These are phyloP conservation scores for Pyricularia pennisetigena DNA, from an alignment of 2,329 filamentous ascomycete species.

Conservation along the genomic window DNA sequence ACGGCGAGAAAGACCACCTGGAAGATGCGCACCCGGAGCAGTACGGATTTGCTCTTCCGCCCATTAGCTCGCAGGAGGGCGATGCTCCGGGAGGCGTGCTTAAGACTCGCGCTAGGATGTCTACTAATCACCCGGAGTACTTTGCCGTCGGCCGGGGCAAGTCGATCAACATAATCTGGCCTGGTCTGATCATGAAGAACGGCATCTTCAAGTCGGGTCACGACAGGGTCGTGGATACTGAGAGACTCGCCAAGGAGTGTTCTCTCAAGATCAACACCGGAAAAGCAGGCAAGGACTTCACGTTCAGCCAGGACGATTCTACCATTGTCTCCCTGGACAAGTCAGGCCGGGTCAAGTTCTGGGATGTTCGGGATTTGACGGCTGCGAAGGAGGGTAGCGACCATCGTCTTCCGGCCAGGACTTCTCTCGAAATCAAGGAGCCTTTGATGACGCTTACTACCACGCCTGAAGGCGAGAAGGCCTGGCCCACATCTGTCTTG, in stretches of 20 bases:
- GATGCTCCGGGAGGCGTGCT: slow-evolving; percentile 86
- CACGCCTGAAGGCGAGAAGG: slow-evolving; percentile 81
- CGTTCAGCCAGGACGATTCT: slow-evolving; percentile 92
- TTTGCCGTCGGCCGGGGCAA: slow-evolving; percentile 95
- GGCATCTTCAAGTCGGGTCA: slow-evolving; percentile 53
- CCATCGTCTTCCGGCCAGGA: slow-evolving; percentile 42
- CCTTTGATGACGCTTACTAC: slow-evolving; percentile 82
- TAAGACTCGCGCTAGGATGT: slow-evolving; percentile 90
- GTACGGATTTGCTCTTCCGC: slow-evolving; percentile 81
- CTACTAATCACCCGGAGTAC: slow-evolving; percentile 80
- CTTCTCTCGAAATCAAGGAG: slow-evolving; percentile 67
- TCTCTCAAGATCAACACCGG: slow-evolving; percentile 91
- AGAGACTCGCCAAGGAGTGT: slow-evolving; percentile 77
- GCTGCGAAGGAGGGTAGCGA: slow-evolving; percentile 39
- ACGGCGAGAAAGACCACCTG: slow-evolving; percentile 68
- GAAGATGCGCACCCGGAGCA: slow-evolving; percentile 72
- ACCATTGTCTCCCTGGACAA: slow-evolving; percentile 95
- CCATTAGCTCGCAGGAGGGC: slow-evolving; percentile 75
- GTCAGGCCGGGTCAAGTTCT: slow-evolving; percentile 92
- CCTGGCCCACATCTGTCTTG: slow-evolving; percentile 91
- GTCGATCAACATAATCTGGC: slow-evolving; percentile 83
- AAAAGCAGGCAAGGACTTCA: slow-evolving; percentile 97
- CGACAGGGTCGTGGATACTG: slow-evolving; percentile 69
- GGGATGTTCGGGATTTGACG: slow-evolving; percentile 81
- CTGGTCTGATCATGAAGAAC: slow-evolving; percentile 51